Percentiles rank a stretch among this genome's conserved stretches.
Evolutionary conservation across 352 stramenopile genomes (phyloP).

Genomic region (Pythium volutum): DNA sequence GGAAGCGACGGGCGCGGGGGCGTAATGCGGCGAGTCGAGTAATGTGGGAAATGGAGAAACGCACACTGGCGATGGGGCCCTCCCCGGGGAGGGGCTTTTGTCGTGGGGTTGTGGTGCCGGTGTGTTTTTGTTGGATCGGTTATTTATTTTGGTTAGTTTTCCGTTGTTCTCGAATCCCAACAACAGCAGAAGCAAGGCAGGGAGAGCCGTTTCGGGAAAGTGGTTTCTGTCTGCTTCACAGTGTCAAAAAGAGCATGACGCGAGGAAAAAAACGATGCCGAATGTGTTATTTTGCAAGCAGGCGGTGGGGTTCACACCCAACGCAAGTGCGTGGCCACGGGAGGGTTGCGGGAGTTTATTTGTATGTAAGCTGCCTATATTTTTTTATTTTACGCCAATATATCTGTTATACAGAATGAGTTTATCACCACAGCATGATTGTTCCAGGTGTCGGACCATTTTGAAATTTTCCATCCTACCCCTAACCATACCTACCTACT

Average conservation of each 20-base stretch:
- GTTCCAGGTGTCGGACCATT: conserved; percentile 3
- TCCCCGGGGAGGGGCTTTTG: too few relatives aligned
- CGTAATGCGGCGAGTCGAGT: background rate
- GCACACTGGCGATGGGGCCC: background rate
- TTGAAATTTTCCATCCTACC: conserved; percentile 14
- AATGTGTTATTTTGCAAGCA: conserved; percentile 12
- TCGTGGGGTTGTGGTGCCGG: background rate
- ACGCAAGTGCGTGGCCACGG: background rate
- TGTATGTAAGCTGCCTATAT: background rate
- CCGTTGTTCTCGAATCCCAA: background rate
- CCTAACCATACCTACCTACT: conserved; percentile 14
- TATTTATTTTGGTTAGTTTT: background rate
- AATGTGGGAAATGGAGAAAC: background rate
- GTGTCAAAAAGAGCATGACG: background rate
- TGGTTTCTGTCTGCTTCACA: conserved; percentile 1
- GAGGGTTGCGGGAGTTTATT: background rate
- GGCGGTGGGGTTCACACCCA: conserved; percentile 3
- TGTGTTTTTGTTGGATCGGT: background rate
- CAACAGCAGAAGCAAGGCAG: background rate
- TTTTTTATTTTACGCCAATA: background rate
- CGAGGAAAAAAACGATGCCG: too few relatives aligned
- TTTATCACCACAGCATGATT: too few relatives aligned
- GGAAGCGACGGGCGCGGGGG: background rate
- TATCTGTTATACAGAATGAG: too few relatives aligned
- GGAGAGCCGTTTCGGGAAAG: conserved; percentile 11